Conservation (phyloP, 345 rosid species). For the Corchorus olitorius region DNA sequence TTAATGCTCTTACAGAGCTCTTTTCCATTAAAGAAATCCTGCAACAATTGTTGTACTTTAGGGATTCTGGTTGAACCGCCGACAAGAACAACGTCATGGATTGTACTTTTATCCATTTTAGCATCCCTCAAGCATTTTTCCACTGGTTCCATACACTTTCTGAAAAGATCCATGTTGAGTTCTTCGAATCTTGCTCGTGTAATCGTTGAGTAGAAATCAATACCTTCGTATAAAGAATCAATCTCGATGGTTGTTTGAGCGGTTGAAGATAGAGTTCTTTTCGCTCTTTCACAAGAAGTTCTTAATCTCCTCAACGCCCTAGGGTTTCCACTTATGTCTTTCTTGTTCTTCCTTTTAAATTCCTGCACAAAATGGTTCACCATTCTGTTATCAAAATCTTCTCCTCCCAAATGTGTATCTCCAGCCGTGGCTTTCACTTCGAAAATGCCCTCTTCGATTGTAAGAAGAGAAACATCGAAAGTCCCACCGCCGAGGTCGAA, state of each 20-base stretch:
- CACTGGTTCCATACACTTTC: slow-evolving; percentile 64
- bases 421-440: slow-evolving; percentile 67
- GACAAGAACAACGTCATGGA: slow-evolving; percentile 61
- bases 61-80: slow-evolving; percentile 64
- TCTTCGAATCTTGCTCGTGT: slow-evolving; percentile 54
- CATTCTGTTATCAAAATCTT: slow-evolving; percentile 56
- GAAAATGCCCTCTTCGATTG: slow-evolving; percentile 62
- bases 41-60: slow-evolving; percentile 56
- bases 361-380: slow-evolving; percentile 65
- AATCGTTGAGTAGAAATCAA: slow-evolving; percentile 53
- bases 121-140: slow-evolving; percentile 66
- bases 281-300: slow-evolving; percentile 41
- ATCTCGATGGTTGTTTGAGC: slow-evolving; percentile 55
- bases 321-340: slow-evolving; percentile 54
- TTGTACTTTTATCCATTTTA: slow-evolving; percentile 62
- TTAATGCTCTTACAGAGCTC: slow-evolving; percentile 66
- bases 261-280: slow-evolving; percentile 40
- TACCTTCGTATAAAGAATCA: slow-evolving; percentile 55
- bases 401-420: slow-evolving; percentile 62
- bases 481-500: slow-evolving; percentile 71
- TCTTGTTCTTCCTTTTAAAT: slow-evolving; percentile 58
- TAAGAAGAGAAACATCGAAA: slow-evolving; percentile 63
- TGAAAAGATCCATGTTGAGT: slow-evolving; percentile 52
- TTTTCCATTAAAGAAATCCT: slow-evolving; percentile 58
- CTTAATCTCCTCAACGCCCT: slow-evolving; percentile 51